A percentile compares a stretch with the other conserved stretches of the same genome.
Conservation (phyloP, 129 eudicot genomes). For the sunflower (Helianthus annuus) region HanXRQr2.0-SUNRISE NC_035443.2:96563113-96563612, state of each 20-base stretch:
- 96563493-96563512: neutral
- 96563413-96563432: slow-evolving; percentile 56
- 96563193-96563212: no score
- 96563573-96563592: slow-evolving; percentile 44
- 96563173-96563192: no score
- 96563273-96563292: slow-evolving; percentile 46
- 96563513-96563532: neutral
- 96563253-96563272: slow-evolving; percentile 6
- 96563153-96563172: no score
- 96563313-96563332: slow-evolving; percentile 53
- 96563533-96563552: slow-evolving; percentile 40
- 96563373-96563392: slow-evolving; percentile 15
- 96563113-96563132: no score
- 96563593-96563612: slow-evolving; percentile 1
- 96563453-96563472: slow-evolving; percentile 10
- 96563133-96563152: no score
- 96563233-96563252: neutral
- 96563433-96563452: slow-evolving; percentile 8
- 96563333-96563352: slow-evolving; percentile 6
- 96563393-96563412: slow-evolving; percentile 64
- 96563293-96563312: slow-evolving; percentile 39
- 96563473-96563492: neutral
- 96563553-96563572: slow-evolving; percentile 45
- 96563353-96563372: slow-evolving; percentile 20
- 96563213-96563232: neutral